Base-by-base conservation (phyloP, 768 basidiomycete species). In the Phylloporus arenicola region DNA sequence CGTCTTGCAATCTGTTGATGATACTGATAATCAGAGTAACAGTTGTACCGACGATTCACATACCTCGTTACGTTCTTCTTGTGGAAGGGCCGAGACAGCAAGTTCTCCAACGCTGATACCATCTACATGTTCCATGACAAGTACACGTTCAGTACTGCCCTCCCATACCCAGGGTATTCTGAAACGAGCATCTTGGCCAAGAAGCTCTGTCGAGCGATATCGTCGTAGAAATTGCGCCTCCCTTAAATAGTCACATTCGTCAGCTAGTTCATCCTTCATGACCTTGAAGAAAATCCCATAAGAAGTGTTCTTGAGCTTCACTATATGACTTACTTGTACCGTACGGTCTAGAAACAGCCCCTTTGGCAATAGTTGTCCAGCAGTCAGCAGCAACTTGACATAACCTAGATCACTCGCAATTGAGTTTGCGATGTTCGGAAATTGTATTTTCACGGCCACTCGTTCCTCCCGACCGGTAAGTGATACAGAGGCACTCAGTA, bases 301-400 rank as follows among this genome's bases (percentile, higher is more conserved):
- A 62, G 45, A 35, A 25, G 16, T 12, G 16, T 33, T 12, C 2
- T 11, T 19, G 40, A 29, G n/a, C 17, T n/a, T 6, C 7, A 35
- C 10, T 35, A 3, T 17, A 22, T 13, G 16, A 37, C 69, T 30
- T 43, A 84, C 86, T 57, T 86, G 75, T 30, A 97, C 79, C 4
- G 92, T 95, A 48, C 84, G 82, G 53, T 96, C 91, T 27, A 99
- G 72, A 66, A 92, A 98, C 27, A 98, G 70, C 0, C 96, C 96
- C 52, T 79, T 83, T 0, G 96, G 96, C 3, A 99, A 72, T 17
- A 97, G 68, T 13, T 78, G 76, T 4, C 92, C 87, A 0, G 88
- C 88, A 1, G 83, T 84, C 8, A 99, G 72, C 11, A 98, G 70
- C 55, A 92, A 67, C 53, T 85, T 86, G 53, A 97, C 77, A 62